Conservation (phyloP, 2,329 filamentous ascomycete genomes). For the Fusarium sp. region DNA sequence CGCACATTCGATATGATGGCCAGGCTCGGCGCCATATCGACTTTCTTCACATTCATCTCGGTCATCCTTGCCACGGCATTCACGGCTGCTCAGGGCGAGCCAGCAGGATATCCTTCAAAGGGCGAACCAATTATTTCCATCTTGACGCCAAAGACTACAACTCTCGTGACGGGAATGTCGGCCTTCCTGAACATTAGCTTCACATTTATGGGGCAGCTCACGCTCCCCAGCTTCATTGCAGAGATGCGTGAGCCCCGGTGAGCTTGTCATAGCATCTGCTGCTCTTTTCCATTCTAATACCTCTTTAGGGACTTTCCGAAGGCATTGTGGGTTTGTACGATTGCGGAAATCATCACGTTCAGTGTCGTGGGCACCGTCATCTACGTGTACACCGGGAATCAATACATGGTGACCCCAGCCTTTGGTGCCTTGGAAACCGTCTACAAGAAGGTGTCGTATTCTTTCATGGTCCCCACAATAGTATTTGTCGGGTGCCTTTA, state of each 20-base stretch:
- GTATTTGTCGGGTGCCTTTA: conserved; percentile 93
- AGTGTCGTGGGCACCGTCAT: conserved; percentile 82
- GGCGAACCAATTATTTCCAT: conserved; percentile 76
- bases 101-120: conserved; percentile 68
- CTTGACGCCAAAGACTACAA: conserved; percentile 74
- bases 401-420: conserved; percentile 88
- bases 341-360: conserved; percentile 87
- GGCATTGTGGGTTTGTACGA: conserved; percentile 88
- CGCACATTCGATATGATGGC: conserved; percentile 85
- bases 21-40: conserved; percentile 80
- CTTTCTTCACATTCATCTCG: conserved; percentile 88
- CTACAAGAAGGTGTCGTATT: conserved; percentile 89
- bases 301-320: conserved; percentile 82
- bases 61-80: conserved; percentile 88
- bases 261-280: neutral
- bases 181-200: conserved; percentile 96
- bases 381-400: conserved; percentile 85
- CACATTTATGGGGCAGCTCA: conserved; percentile 95
- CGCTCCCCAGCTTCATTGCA: conserved; percentile 91
- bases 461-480: conserved; percentile 93
- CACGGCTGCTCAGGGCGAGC: conserved; percentile 77
- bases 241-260: conserved; percentile 79
- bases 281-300: conserved; percentile 50
- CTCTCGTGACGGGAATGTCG: conserved; percentile 83
- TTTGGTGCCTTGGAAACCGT: conserved; percentile 83